A percentile compares a stretch with the other conserved stretches of the same genome.
Evolutionary conservation across 805 yeast genomes (phyloP).

Genomic region (Saccharomycopsis olivae): DNA sequence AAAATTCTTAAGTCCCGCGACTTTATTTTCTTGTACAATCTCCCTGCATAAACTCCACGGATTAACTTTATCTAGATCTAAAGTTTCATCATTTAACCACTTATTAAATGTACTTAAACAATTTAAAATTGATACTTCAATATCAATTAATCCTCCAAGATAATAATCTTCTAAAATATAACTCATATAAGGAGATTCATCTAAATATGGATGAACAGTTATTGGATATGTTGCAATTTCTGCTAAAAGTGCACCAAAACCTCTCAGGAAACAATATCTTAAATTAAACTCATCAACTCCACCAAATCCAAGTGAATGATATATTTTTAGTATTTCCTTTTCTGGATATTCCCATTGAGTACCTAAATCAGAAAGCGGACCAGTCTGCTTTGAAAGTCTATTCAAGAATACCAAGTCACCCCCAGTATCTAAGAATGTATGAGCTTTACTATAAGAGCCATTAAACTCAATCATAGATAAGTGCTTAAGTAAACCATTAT

Average conservation of each 20-base stretch:
- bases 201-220: constrained; percentile 5
- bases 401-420: constrained; percentile 48
- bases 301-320: constrained; percentile 28
- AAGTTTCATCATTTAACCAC: constrained; percentile 22
- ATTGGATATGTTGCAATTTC: constrained; percentile 11
- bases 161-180: constrained; percentile 25
- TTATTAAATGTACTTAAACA: constrained; percentile 23
- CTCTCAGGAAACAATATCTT: constrained; percentile 43
- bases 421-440: constrained; percentile 46
- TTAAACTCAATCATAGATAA: constrained; percentile 44
- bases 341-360: constrained; percentile 34
- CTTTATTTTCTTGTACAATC: constrained; percentile 11
- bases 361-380: constrained; percentile 18
- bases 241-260: constrained; percentile 23
- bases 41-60: constrained; percentile 27
- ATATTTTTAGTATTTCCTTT: constrained; percentile 33
- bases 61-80: constrained; percentile 15
- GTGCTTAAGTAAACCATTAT: constrained; percentile 41
- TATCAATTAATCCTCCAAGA: constrained; percentile 30
- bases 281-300: constrained; percentile 26
- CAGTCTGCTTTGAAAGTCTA: constrained; percentile 23
- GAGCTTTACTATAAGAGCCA: constrained; percentile 40
- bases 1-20: background rate
- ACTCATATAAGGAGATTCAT: constrained; percentile 25
- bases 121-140: constrained; percentile 20